Conservation (phyloP, 1,284 basidiomycete species). For the Ustilago sp. region DNA sequence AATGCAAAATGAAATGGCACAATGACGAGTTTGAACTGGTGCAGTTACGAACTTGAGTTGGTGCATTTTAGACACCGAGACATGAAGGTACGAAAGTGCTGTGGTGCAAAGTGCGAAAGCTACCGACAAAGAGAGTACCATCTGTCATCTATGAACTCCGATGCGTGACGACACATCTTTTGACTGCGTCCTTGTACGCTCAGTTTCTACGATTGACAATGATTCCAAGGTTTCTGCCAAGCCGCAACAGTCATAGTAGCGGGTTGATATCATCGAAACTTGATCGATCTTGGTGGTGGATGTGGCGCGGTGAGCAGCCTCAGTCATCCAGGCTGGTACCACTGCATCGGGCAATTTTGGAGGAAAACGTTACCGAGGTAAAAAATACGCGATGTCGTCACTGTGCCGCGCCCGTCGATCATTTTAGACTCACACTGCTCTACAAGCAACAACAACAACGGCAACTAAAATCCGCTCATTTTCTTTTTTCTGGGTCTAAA, state of each 20-base stretch:
- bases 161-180: constrained; percentile 7
- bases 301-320: neutral
- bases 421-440: neutral
- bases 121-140: no score
- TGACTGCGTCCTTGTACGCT: neutral
- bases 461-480: no score
- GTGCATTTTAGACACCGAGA: no score
- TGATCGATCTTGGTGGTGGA: neutral
- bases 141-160: neutral
- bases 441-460: neutral
- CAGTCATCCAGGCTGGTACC: neutral
- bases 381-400: no score
- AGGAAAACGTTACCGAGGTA: neutral
- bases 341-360: neutral
- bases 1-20: no score
- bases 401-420: neutral
- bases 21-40: no score
- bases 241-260: no score
- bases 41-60: no score
- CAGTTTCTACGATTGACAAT: neutral
- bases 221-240: no score
- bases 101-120: no score
- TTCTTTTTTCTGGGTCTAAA: constrained; percentile 2
- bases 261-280: neutral
- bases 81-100: no score